Percentiles rank a stretch among this genome's conserved stretches.
phyloP scores from a whole-genome alignment of 192 early-diverging fungal species.

The Coemansia sp. region DNA sequence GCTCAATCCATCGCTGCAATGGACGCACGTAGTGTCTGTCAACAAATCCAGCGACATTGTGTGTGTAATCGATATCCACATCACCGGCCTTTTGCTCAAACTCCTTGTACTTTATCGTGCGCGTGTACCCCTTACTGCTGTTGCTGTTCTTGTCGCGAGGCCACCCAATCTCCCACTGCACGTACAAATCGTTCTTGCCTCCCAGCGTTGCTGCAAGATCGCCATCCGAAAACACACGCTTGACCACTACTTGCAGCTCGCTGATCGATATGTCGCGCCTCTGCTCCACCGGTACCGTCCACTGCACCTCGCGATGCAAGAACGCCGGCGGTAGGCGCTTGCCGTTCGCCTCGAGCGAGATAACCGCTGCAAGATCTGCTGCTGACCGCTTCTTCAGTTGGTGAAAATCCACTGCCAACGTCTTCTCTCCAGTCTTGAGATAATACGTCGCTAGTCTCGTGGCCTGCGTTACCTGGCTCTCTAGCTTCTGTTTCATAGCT shows the following conservation, averaged over 20 bases:
- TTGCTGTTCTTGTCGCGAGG: slow-evolving; percentile 29
- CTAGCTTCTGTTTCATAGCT: slow-evolving; percentile 25
- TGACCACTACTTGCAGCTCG: slow-evolving; percentile 37
- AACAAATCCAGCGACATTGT: slow-evolving; percentile 31
- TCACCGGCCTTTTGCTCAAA: slow-evolving; percentile 35
- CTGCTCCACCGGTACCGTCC: slow-evolving; percentile 41
- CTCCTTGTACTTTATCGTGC: slow-evolving; percentile 36
- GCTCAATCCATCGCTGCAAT: slow-evolving; percentile 41
- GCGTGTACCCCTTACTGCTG: slow-evolving; percentile 32
- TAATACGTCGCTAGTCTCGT: slow-evolving; percentile 35
- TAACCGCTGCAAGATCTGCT: slow-evolving; percentile 28
- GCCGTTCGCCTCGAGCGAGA: slow-evolving; percentile 30
- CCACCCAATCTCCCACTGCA: slow-evolving; percentile 51
- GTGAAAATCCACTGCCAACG: slow-evolving; percentile 43
- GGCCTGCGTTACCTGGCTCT: slow-evolving; percentile 23
- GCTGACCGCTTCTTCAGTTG: slow-evolving; percentile 39
- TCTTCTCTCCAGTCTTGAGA: slow-evolving; percentile 36
- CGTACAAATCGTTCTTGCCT: slow-evolving; percentile 30
- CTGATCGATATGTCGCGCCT: slow-evolving; percentile 41
- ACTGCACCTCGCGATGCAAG: slow-evolving; percentile 33
- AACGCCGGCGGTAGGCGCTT: slow-evolving; percentile 30
- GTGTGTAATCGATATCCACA: slow-evolving; percentile 22
- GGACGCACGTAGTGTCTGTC: slow-evolving; percentile 39
- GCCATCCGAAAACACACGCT: slow-evolving; percentile 40
- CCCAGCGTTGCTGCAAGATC: slow-evolving; percentile 44